Conservation (phyloP, 768 basidiomycete species). For the Lactarius indigo region DNA sequence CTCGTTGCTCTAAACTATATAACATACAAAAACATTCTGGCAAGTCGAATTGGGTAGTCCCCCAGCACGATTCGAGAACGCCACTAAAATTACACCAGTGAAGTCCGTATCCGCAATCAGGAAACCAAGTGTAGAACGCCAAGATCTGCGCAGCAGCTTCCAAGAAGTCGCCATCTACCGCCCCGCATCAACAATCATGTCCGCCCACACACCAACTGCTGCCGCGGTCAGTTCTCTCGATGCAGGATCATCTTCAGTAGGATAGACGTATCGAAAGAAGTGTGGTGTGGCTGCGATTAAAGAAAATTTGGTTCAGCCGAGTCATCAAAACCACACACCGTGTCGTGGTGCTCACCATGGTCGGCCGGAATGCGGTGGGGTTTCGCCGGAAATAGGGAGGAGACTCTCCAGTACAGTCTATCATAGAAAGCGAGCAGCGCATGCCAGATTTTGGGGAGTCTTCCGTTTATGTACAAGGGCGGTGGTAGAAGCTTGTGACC, state of each 20-base stretch:
- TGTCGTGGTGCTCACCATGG: neutral
- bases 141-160: neutral
- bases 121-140: neutral
- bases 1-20: neutral
- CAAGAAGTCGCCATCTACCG: neutral
- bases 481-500: neutral
- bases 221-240: neutral
- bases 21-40: neutral
- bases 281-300: neutral
- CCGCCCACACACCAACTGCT: neutral
- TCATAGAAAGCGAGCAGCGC: neutral
- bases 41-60: too few relatives aligned
- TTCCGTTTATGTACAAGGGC: neutral
- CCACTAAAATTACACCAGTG: neutral
- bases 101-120: neutral
- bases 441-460: neutral
- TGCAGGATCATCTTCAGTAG: neutral
- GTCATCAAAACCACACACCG: neutral
- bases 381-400: neutral
- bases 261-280: neutral
- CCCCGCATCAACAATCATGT: neutral
- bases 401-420: neutral
- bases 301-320: neutral
- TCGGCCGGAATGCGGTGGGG: too few relatives aligned
- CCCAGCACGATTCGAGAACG: too few relatives aligned